These are phyloP conservation scores for Millerago galiae DNA, from an alignment of 805 yeast species.

Conservation along the genomic window DNA sequence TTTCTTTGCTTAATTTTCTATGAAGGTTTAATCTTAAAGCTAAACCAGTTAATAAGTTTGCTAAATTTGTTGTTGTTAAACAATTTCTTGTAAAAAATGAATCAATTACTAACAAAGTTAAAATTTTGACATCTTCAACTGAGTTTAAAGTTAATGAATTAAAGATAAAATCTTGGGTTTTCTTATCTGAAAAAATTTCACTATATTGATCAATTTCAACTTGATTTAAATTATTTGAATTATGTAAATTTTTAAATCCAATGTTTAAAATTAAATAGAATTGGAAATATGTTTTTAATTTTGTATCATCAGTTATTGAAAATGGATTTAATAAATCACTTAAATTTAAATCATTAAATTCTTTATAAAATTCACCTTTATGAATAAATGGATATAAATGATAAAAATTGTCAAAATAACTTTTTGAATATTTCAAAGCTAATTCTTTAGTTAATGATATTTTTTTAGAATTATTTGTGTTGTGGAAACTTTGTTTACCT, in stretches of 20 bases:
- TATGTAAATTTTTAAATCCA: constrained; percentile 17
- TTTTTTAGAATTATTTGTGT: neutral
- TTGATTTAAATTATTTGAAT: constrained; percentile 4
- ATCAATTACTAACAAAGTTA: constrained; percentile 43
- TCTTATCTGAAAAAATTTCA: constrained; percentile 7
- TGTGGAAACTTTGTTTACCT: constrained; percentile 14
- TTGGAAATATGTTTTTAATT: constrained; percentile 12
- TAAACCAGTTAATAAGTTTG: constrained; percentile 41
- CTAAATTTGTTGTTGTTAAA: constrained; percentile 47
- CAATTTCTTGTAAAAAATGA: constrained; percentile 50
- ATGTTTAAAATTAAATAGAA: constrained; percentile 14
- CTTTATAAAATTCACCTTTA: constrained; percentile 9
- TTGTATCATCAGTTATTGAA: constrained; percentile 1
- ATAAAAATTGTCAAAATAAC: constrained; percentile 14
- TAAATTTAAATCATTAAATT: constrained; percentile 10
- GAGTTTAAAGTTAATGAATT: constrained; percentile 31
- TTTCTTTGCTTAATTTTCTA: constrained; percentile 25
- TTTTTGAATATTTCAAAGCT: constrained; percentile 13
- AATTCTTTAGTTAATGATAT: constrained; percentile 13
- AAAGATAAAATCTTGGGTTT: constrained; percentile 8
- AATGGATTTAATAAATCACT: constrained; percentile 15
- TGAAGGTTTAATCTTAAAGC: constrained; percentile 43
- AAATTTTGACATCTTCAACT: constrained; percentile 35
- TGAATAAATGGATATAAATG: constrained; percentile 17
- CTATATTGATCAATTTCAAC: constrained; percentile 10